phyloP scores from a whole-genome alignment of 2,329 filamentous ascomycete species.

The Cadophora luteo-olivacea region DNA sequence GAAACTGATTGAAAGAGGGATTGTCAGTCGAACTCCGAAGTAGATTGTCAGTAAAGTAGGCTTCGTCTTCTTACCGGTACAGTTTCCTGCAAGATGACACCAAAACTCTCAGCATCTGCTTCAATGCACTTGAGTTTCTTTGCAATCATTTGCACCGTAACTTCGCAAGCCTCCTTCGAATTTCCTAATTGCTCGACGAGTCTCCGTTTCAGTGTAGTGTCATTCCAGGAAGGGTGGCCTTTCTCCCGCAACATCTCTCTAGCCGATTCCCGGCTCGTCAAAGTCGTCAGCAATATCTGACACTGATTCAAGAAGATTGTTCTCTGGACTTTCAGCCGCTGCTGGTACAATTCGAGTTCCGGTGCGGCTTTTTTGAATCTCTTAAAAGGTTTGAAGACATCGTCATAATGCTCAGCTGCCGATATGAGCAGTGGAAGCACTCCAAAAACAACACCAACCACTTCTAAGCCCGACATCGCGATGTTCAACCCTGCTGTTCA shows the following conservation, averaged over 20 bases:
- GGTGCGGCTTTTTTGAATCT: constrained; percentile 10
- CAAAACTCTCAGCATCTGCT: not conserved
- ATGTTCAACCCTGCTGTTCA: not conserved
- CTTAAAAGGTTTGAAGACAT: constrained; percentile 24
- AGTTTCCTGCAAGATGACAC: not conserved
- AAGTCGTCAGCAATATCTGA: not conserved
- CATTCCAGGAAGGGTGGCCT: not conserved
- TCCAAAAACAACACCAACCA: constrained; percentile 20
- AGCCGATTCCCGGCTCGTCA: not conserved
- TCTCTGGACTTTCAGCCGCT: not conserved
- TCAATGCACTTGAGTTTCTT: constrained; percentile 1
- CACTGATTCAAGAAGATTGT: not conserved
- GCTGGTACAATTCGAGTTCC: not conserved
- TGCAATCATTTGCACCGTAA: not conserved
- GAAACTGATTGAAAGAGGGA: not conserved
- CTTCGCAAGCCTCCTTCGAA: not conserved
- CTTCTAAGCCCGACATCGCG: constrained; percentile 22
- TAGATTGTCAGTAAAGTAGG: no score
- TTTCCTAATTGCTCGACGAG: not conserved
- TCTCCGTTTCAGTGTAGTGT: not conserved
- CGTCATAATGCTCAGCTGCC: constrained; percentile 21
- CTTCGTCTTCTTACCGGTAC: not conserved
- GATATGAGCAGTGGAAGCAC: constrained; percentile 21
- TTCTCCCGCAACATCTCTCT: constrained; percentile 2
- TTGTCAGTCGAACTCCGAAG: not conserved